Base-by-base conservation (phyloP, 2,329 filamentous ascomycete genomes). In the Calonectria honghensis region DNA sequence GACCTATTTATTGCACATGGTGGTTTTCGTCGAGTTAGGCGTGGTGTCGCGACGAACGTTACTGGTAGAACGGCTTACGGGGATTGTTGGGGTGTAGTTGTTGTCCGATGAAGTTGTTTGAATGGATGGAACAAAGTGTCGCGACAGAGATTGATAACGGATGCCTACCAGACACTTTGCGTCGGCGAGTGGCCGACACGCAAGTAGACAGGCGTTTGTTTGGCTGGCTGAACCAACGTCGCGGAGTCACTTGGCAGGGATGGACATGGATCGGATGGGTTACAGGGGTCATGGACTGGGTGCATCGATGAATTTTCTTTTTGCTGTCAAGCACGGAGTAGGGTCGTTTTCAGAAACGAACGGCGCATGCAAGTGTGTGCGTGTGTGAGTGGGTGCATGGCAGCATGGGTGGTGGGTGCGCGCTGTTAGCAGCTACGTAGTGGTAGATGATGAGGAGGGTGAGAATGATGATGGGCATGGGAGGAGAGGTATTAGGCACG, bases 291-390 rank as follows among this genome's bases (percentile, higher is more conserved):
- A 5, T 63, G 24, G 32, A 14, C 39, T 29, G 57, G 57, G 18
- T 39, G 32, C 24, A 16, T 27, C 57, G 57, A 63, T 41, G 54
- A 16, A 37, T 64, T 64, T 64, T 31, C 24, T 27, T 63, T 63
- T 63, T 45, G 27, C 39, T 65, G 16, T 35, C 61, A 32, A 11
- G 37, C n/a, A 35, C 10, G 32, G 32, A 35, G 32, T 35, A 32
- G 29, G 61, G 39, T 65, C 41, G 61, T 31, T 65, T 65, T 65
- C 61, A 65, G 61, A 65, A 65, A 48, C 41, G 27, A 65, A 63
- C 57, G 57, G 57, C 57, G 57, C 35, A 63, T 41, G 57, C 37
- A 63, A 27, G 57, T 39, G 29, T n/a, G 52, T 13, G 57, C 29
- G 57, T 41, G 57, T 63, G 57, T 63, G 57, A 29, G 57, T 63